Evolutionary conservation across 164 flowering plant species (phyloP), one percentile per base, ranked within the genome.

Genomic region (Vitis riparia): DNA sequence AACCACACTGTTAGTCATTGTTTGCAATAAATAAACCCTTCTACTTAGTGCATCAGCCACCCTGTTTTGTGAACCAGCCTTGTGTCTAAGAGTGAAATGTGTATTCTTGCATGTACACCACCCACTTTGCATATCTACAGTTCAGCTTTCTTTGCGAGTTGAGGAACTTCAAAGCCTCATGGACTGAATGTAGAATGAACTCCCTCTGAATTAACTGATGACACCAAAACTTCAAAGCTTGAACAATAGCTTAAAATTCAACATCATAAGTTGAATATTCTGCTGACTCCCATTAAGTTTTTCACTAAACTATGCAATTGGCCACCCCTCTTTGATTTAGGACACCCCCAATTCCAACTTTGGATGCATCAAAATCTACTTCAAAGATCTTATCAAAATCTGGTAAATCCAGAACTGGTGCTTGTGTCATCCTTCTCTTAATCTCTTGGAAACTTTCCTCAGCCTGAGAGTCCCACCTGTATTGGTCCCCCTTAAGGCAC

Each of bases 241-340:
- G 19, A 55, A 67, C 61, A n/a, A 67, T 16, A 5, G 70, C 70
- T 17, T 67, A 67, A 9, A 65, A 52, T 51, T 65, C 57, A 2
- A 6, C 13, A 11, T 51, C 68, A 51, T 27, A 65, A 14, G 70
- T 55, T 14, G n/a, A 5, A 5, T 32, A 1, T 55, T 55, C 2
- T 15, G 50, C 51, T 11, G 14, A 9, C 50, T 5, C 8, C 8
- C 51, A 14, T 2, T 16, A 12, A 67, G n/a, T 3, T 67, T 67
- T 16, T 67, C 70, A 37, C 71, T 55, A 49, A 57, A 68, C 32
- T 15, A 55, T 47, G 10, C 55, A 0, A 67, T 19, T 5, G 62
- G 62, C 2, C 51, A 4, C 9, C 62, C 52, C 8, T n/a, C 29
- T 23, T 56, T 67, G 32, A 13, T 3, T 14, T 29, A 56, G 27